Evolutionary conservation across 768 basidiomycete species (phyloP).

Genomic region (Suillus placidus): DNA sequence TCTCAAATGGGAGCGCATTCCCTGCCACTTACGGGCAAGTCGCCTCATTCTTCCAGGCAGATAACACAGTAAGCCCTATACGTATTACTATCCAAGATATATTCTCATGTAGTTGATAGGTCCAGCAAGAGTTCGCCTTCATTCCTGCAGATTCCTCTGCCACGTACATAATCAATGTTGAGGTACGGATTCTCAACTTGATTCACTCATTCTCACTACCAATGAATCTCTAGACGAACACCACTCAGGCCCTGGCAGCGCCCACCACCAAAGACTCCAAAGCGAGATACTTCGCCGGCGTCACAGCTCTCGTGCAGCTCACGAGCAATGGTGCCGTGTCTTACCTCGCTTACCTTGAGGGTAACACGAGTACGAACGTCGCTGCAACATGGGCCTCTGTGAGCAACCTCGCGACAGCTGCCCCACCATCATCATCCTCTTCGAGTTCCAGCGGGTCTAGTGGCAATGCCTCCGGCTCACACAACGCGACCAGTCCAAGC

Average conservation of each 20-base stretch:
- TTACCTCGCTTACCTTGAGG: conserved; percentile 59
- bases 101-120: conserved; percentile 35
- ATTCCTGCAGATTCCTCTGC: conserved; percentile 72
- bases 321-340: conserved; percentile 59
- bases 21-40: conserved; percentile 71
- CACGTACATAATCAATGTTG: conserved; percentile 76
- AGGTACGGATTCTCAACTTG: conserved; percentile 40
- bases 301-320: conserved; percentile 66
- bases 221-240: conserved; percentile 50
- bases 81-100: background rate
- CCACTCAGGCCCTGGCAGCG: conserved; percentile 60
- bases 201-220: background rate
- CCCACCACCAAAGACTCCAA: conserved; percentile 60
- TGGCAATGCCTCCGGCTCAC: conserved; percentile 22
- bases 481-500: conserved; percentile 17
- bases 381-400: conserved; percentile 54
- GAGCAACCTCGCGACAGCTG: conserved; percentile 44
- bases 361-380: conserved; percentile 45
- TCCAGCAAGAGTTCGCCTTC: conserved; percentile 77
- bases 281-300: conserved; percentile 67
- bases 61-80: conserved; percentile 44
- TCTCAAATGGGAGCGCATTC: conserved; percentile 51
- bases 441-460: conserved; percentile 17
- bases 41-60: conserved; percentile 64
- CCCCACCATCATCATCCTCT: conserved; percentile 35